Evolutionary conservation across 2,329 filamentous ascomycete species (phyloP), one percentile per base, ranked within the genome.

Genomic region (Paecilomyces niveus): DNA sequence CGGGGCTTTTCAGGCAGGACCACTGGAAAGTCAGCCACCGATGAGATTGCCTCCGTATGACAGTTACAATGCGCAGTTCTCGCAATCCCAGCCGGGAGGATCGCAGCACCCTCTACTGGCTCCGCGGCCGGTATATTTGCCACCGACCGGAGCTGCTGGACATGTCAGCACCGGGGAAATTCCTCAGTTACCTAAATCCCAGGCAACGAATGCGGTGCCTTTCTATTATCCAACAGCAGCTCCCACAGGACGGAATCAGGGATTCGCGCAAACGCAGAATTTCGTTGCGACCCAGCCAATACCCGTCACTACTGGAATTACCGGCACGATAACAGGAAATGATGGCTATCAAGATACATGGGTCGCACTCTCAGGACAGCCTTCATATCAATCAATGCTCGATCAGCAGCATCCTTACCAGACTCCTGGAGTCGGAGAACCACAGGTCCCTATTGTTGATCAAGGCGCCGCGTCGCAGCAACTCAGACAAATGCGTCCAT

Each of bases 61-160:
- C 53, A 63, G 65, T 13, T 68, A 66, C 53, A 60, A 63, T 33
- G 54, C 60, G 54, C 54, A 66, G 54, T 59, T 66, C 11, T 61
- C 65, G 2, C 61, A 65, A 29, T 68, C 69, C 53, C 68, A 68
- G 49, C 63, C 69, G 7, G 62, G 67, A 15, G 67, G 67, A n/a
- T 64, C 69, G 29, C 70, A 70, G 56, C 69, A 69, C 58, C 72
- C 70, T 3, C 62, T 71, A 55, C 58, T 74, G n/a, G 72, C 72
- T 9, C 72, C 72, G 10, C 66, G 65, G n/a, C 65, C 70, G 15
- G 55, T 65, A 32, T 55, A 63, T 55, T 52, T 58, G 11, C 49
- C 62, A 3, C 51, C 62, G 39, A 55, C 56, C 33, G 53, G 58
- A 13, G 21, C 53, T 32, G 9, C 35, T 9, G 31, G 50, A 45